Conservation (phyloP, 345 rosid genomes). For the Populus euphratica region DNA sequence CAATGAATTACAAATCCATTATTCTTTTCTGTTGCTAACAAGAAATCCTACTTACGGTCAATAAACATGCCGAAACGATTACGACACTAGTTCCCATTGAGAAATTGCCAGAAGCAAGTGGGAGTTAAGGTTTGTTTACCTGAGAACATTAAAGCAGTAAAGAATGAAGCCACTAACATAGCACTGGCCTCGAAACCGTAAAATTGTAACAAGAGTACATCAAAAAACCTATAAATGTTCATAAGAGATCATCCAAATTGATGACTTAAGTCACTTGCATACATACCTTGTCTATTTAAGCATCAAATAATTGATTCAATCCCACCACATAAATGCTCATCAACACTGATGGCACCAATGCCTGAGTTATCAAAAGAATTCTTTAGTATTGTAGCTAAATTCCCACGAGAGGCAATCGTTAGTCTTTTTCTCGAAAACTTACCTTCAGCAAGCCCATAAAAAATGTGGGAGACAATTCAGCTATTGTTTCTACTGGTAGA, state of each 20-base stretch:
- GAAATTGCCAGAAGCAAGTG: conserved; percentile 35
- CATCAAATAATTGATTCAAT: conserved; percentile 32
- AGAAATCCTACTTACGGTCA: conserved; percentile 13
- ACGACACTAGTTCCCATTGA: conserved; percentile 25
- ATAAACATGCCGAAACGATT: conserved; percentile 20
- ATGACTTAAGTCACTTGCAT: neutral
- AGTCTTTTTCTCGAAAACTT: neutral
- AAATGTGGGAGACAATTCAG: conserved; percentile 29
- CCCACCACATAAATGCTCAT: conserved; percentile 37
- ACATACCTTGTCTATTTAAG: conserved; percentile 37
- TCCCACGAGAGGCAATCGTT: neutral
- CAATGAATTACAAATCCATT: neutral
- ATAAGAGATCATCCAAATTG: neutral
- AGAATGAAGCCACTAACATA: neutral
- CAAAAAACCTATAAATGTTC: too few species aligned
- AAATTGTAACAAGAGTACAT: neutral
- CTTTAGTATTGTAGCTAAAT: neutral
- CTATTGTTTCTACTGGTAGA: conserved; percentile 22
- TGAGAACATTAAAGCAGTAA: neutral
- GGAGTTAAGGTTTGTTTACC: conserved; percentile 39
- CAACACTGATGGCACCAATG: conserved; percentile 24
- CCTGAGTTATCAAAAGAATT: conserved; percentile 17
- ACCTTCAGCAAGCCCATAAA: conserved; percentile 32
- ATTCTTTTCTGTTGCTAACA: neutral
- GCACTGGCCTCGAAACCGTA: neutral